These are phyloP conservation scores for Leucocoprinus sp. DNA, from an alignment of 768 basidiomycete species.

Conservation along the genomic window DNA sequence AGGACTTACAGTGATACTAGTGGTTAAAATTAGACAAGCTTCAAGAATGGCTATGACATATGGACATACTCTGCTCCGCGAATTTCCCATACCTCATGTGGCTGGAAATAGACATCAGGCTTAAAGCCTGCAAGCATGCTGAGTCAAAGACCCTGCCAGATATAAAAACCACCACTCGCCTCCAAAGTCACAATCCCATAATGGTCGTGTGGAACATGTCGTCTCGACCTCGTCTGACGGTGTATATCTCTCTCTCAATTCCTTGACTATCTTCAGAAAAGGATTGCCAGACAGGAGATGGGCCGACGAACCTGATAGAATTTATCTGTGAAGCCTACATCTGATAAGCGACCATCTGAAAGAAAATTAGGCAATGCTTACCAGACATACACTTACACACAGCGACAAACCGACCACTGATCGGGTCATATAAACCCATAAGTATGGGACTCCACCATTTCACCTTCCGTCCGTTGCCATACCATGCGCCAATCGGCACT, in stretches of 20 bases:
- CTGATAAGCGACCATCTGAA: background rate
- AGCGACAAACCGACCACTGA: slow-evolving; percentile 55
- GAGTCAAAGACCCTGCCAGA: background rate
- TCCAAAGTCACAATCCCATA: slow-evolving; percentile 58
- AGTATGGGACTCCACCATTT: slow-evolving; percentile 91
- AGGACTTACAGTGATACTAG: slow-evolving; percentile 75
- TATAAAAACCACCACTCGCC: slow-evolving; percentile 31
- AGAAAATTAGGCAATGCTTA: slow-evolving; percentile 20
- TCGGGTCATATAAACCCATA: slow-evolving; percentile 65
- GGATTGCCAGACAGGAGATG: background rate
- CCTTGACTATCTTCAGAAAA: slow-evolving; percentile 27
- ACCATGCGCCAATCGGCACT: slow-evolving; percentile 76
- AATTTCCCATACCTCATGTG: slow-evolving; percentile 85
- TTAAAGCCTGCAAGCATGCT: slow-evolving; percentile 37
- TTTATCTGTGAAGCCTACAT: slow-evolving; percentile 70
- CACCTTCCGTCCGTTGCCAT: slow-evolving; percentile 84
- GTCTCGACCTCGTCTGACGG: slow-evolving; percentile 26
- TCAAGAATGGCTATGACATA: background rate
- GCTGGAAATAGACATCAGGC: slow-evolving; percentile 64
- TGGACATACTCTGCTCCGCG: slow-evolving; percentile 58
- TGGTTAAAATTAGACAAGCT: slow-evolving; percentile 9
- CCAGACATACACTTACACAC: slow-evolving; percentile 91
- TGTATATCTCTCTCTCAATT: slow-evolving; percentile 59
- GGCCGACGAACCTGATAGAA: slow-evolving; percentile 60
- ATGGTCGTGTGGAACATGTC: slow-evolving; percentile 40